Evolutionary conservation across 306 rosid species (phyloP).

Genomic region (Benincasa hispida): DNA sequence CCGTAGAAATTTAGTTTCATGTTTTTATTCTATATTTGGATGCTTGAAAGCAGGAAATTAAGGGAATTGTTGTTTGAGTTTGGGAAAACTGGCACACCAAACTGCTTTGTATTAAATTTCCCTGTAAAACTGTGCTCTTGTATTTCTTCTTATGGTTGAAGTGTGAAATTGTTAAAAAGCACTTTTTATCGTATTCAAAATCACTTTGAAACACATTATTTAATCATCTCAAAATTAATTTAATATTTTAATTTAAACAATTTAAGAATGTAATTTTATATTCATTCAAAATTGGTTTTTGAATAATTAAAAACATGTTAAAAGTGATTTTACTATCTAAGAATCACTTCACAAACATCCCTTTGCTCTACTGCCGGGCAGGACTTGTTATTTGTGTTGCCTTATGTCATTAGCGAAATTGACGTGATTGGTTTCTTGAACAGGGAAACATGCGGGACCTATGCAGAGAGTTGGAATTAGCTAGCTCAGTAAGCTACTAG

Average conservation of each 20-base stretch:
- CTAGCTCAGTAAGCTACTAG: constrained; percentile 46
- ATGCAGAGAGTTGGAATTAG: constrained; percentile 44
- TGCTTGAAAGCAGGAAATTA: background rate
- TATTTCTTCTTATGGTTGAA: too few species aligned
- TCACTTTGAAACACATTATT: too few species aligned
- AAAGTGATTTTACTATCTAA: too few species aligned
- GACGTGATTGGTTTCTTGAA: background rate
- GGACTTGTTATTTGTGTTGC: background rate
- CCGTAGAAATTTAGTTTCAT: background rate
- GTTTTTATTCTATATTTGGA: background rate
- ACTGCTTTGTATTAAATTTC: background rate
- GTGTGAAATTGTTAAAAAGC: too few species aligned
- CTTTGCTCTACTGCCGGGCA: background rate
- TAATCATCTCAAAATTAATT: too few species aligned
- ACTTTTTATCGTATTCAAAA: too few species aligned
- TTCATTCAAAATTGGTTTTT: too few species aligned
- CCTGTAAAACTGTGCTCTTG: background rate
- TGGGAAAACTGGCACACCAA: background rate
- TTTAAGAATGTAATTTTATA: too few species aligned
- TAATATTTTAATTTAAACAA: too few species aligned
- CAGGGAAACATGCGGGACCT: constrained; percentile 53
- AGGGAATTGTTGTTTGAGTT: background rate
- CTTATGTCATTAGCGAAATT: too few species aligned
- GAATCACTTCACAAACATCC: too few species aligned
- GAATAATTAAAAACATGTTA: too few species aligned